Evolutionary conservation across 768 basidiomycete species (phyloP).

Genomic region (Cystofilobasidium capitatum): DNA sequence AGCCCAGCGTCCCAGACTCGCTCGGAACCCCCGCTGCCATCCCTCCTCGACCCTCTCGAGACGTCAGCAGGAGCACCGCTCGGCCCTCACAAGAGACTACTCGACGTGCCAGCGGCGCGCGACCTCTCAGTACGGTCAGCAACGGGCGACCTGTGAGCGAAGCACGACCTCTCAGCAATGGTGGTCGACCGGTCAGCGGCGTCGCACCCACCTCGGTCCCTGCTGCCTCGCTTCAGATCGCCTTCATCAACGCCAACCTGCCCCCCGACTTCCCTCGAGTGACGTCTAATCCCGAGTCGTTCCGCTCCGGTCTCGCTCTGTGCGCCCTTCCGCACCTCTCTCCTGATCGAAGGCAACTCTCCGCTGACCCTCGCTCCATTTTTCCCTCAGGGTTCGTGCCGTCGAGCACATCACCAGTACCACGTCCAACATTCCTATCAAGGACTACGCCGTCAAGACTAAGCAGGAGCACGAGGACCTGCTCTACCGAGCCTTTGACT

Average conservation of each 20-base stretch:
- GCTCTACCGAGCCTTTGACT: slow-evolving; percentile 21
- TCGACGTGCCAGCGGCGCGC: neutral
- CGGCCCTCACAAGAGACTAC: neutral
- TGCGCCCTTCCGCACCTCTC: neutral
- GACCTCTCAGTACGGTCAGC: neutral
- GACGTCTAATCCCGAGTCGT: slow-evolving; percentile 19
- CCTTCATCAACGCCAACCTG: slow-evolving; percentile 82
- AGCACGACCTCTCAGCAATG: too few species aligned
- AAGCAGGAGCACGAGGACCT: slow-evolving; percentile 26
- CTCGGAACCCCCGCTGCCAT: slow-evolving; percentile 30
- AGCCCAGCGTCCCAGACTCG: neutral
- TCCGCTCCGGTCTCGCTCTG: slow-evolving; percentile 23
- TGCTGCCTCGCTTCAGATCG: neutral
- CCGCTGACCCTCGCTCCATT: neutral
- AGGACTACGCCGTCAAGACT: slow-evolving; percentile 18
- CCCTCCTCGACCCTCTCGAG: slow-evolving; percentile 62
- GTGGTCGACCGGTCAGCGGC: too few species aligned
- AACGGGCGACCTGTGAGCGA: neutral
- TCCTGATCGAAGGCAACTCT: neutral
- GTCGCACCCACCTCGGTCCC: neutral
- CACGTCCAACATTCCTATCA: slow-evolving; percentile 6
- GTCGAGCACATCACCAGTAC: slow-evolving; percentile 18
- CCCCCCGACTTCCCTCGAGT: slow-evolving; percentile 49
- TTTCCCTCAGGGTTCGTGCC: slow-evolving; percentile 15
- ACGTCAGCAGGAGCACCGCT: slow-evolving; percentile 34